phyloP scores from a whole-genome alignment of 306 rosid species.

The Arachis stenosperma region DNA sequence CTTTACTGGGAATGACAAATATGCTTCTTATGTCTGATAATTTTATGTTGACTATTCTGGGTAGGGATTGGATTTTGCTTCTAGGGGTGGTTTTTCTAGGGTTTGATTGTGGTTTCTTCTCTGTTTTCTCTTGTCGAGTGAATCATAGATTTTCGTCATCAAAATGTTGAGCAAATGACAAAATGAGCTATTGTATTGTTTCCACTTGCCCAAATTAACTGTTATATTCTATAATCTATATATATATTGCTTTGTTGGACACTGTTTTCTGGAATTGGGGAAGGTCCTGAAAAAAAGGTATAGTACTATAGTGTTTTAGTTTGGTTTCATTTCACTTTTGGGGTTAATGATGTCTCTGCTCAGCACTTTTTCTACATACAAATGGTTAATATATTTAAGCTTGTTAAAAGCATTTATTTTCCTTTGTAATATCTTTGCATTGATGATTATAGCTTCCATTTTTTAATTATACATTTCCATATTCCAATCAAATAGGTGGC shows the following conservation, averaged over 20 bases:
- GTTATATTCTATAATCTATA: background rate
- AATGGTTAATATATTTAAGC: constrained; percentile 2
- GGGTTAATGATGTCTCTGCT: constrained; percentile 19
- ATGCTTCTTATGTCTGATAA: constrained; percentile 3
- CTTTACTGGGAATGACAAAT: constrained; percentile 32
- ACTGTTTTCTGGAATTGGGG: constrained; percentile 31
- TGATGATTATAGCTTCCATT: constrained; percentile 18
- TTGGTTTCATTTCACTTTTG: background rate
- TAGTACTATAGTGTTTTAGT: background rate
- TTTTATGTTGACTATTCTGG: background rate
- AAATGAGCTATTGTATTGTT: constrained; percentile 20
- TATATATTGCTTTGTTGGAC: constrained; percentile 16
- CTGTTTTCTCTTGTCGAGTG: background rate
- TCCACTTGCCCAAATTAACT: background rate
- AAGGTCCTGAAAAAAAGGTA: background rate
- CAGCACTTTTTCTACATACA: constrained; percentile 16
- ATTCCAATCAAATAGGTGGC: constrained; percentile 38
- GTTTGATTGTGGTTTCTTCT: constrained; percentile 36
- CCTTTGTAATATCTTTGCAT: background rate
- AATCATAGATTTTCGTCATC: constrained; percentile 33
- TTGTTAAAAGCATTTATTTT: constrained; percentile 5
- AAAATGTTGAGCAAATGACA: background rate
- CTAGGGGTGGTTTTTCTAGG: constrained; percentile 33
- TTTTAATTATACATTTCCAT: constrained; percentile 29
- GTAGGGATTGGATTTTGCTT: constrained; percentile 31